Evolutionary conservation across 768 basidiomycete species (phyloP).

Genomic region (Serendipita vermifera): DNA sequence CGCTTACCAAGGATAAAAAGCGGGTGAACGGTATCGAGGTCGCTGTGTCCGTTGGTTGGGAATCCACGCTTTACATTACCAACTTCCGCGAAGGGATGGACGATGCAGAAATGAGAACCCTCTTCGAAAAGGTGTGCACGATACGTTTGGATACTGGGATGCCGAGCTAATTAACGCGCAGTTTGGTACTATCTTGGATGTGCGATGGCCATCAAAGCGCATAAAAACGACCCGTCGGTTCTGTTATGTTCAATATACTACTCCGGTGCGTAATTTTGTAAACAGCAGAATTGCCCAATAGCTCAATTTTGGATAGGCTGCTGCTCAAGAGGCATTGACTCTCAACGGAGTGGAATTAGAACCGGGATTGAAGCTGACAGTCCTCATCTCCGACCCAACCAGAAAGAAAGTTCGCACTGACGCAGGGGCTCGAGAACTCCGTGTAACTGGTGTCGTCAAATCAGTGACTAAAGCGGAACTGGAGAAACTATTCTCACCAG

Average conservation of each 20-base stretch:
- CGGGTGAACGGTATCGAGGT: conserved; percentile 63
- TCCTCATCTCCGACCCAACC: conserved; percentile 82
- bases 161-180: too few species aligned
- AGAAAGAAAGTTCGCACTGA: conserved; percentile 85
- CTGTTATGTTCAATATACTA: conserved; percentile 85
- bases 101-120: conserved; percentile 55
- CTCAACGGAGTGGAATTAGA: conserved; percentile 67
- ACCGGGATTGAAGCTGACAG: conserved; percentile 52
- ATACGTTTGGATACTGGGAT: too few species aligned
- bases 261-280: conserved; percentile 45
- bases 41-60: conserved; percentile 81
- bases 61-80: conserved; percentile 87
- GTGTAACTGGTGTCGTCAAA: conserved; percentile 74
- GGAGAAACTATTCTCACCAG: conserved; percentile 61
- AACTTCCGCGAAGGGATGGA: conserved; percentile 85
- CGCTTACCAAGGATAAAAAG: conserved; percentile 92
- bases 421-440: conserved; percentile 70
- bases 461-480: conserved; percentile 69
- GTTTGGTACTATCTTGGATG: conserved; percentile 88
- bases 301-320: conserved; percentile 32
- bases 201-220: conserved; percentile 97
- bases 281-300: not conserved
- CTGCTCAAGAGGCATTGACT: conserved; percentile 59
- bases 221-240: conserved; percentile 85
- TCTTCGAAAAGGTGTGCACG: conserved; percentile 70